Conservation (phyloP, 257 asterid genomes). For the Hygrophila difformis region DNA sequence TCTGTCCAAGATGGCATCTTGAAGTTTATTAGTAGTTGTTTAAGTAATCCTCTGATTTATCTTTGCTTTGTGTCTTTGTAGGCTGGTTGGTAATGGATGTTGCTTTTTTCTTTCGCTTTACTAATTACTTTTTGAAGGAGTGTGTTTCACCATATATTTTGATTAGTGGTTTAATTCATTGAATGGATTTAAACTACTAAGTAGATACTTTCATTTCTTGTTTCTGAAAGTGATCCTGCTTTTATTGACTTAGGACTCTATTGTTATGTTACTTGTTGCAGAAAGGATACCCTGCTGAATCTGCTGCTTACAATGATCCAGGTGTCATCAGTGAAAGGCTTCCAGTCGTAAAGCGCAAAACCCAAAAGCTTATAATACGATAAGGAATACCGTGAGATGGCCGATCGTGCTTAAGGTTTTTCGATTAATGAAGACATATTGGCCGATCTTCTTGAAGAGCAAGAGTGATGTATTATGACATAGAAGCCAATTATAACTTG, state of each 20-base stretch:
- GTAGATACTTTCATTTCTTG: not conserved
- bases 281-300: constrained; percentile 85
- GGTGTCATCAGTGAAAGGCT: constrained; percentile 72
- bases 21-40: constrained; percentile 1
- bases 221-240: constrained; percentile 1
- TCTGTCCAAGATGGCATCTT: constrained; percentile 10
- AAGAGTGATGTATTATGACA: constrained; percentile 13
- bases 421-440: not conserved
- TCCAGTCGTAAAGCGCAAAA: constrained; percentile 58
- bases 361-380: constrained; percentile 61
- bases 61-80: constrained; percentile 2
- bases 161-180: constrained; percentile 1
- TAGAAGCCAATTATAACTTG: constrained; percentile 13
- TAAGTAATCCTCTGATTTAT: not conserved
- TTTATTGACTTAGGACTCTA: not conserved
- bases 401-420: not conserved
- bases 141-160: constrained; percentile 10
- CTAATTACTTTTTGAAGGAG: too few relatives aligned
- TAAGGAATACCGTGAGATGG: constrained; percentile 32
- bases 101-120: too few relatives aligned
- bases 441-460: constrained; percentile 18
- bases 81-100: not conserved
- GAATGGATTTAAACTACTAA: not conserved
- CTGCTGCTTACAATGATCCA: constrained; percentile 89
- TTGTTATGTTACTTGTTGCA: constrained; percentile 31